Base-by-base conservation (phyloP, 352 stramenopile genomes). In the Phytophthora tentaculata region DNA sequence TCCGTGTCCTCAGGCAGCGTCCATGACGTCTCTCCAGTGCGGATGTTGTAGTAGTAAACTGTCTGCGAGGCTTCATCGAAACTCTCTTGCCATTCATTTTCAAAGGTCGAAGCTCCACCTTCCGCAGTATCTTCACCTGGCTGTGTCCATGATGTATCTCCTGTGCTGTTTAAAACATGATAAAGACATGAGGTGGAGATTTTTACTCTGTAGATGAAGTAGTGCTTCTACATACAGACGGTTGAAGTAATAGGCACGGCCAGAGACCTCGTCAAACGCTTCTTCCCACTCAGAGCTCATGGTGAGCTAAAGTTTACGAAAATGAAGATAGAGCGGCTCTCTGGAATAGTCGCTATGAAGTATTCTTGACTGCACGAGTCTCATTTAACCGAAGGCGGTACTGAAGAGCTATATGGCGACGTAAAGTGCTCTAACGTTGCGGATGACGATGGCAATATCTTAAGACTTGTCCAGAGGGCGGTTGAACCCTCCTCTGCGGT, bases 401-500 rank as follows among this genome's bases (percentile, higher is more conserved):
- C 26, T n/a, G n/a, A n/a, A n/a, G n/a, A n/a, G n/a, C n/a, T n/a
- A n/a, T n/a, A n/a, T n/a, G n/a, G n/a, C n/a, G n/a, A n/a, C n/a
- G n/a, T n/a, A 39, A 39, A 10, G 2, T 39, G 32, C 32, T 39
- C 32, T 16, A 39, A 39, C 9, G 28, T 32, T 32, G 28, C 28
- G 28, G 9, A n/a, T n/a, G 28, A 32, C 5, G 28, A 9, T 5
- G 28, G 28, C 28, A n/a, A n/a, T n/a, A n/a, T 51, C 17, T 10
- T 28, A 51, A 6, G 44, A 47, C 58, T 97, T 96, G 71, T 98
- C 95, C 19, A 99, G 80, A 22, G 92, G 91, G 17, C 92, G 79
- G 73, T 99, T 98, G 73, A 98, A 99, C 50, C 96, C 96, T 44
- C 93, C 94, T 72, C 97, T 96, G 56, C 96, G 88, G 80, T 99